phyloP scores from a whole-genome alignment of 768 basidiomycete genomes.

The Tylopilus subfusipes region DNA sequence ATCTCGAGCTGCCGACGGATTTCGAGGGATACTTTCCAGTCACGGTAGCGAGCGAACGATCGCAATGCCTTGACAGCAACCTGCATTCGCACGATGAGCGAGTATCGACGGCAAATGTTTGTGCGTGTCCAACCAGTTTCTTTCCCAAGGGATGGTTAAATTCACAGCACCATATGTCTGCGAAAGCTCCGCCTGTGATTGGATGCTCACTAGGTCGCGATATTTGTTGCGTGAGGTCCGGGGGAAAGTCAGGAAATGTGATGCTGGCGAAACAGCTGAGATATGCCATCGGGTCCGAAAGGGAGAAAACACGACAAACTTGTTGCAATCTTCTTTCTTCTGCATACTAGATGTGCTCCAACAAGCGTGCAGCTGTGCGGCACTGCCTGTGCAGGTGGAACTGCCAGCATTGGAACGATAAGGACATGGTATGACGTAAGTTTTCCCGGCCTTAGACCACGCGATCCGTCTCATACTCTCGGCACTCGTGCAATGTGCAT shows the following conservation, averaged over 20 bases:
- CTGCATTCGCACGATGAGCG: background rate
- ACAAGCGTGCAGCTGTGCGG: too few species aligned
- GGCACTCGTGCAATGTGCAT: too few species aligned
- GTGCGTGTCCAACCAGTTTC: background rate
- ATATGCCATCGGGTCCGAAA: background rate
- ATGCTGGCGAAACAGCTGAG: slow-evolving; percentile 1
- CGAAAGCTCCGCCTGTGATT: slow-evolving; percentile 3
- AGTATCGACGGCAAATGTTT: background rate
- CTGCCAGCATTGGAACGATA: too few species aligned
- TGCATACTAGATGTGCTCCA: background rate
- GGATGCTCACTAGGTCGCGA: background rate
- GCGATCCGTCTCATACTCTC: too few species aligned
- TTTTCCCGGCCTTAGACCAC: background rate
- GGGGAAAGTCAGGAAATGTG: slow-evolving; percentile 13
- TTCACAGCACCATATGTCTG: slow-evolving; percentile 10
- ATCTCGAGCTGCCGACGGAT: too few species aligned
- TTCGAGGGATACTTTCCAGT: background rate
- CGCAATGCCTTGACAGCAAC: slow-evolving; percentile 13
- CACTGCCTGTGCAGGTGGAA: too few species aligned
- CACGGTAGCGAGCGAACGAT: background rate
- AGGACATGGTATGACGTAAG: background rate
- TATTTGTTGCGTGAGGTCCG: slow-evolving; percentile 12
- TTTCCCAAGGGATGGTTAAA: slow-evolving; percentile 1
- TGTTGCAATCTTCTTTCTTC: background rate
- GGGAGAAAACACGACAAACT: background rate